A percentile compares a stretch with the other conserved stretches of the same genome.
phyloP scores from a whole-genome alignment of 2,329 filamentous ascomycete species.

The Tolypocladium sp. region DNA sequence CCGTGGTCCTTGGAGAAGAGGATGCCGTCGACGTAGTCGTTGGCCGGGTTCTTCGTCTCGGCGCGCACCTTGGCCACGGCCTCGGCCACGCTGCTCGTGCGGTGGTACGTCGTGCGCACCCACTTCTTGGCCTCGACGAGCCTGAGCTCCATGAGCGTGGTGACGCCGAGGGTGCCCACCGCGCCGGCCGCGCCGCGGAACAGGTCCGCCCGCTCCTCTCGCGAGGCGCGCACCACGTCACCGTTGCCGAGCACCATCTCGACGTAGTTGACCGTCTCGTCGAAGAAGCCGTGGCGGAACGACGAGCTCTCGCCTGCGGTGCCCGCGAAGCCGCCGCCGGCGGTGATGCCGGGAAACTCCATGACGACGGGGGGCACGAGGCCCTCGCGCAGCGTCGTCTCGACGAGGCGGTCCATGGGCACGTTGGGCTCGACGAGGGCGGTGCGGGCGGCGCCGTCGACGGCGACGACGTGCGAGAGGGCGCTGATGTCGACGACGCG shows the following conservation, averaged over 20 bases:
- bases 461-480: constrained; percentile 53
- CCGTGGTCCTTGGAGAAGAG: constrained; percentile 53
- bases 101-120: constrained; percentile 54
- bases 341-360: constrained; percentile 70
- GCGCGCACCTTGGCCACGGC: constrained; percentile 38
- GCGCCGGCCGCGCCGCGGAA: constrained; percentile 59
- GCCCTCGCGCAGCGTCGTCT: constrained; percentile 53
- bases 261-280: constrained; percentile 51
- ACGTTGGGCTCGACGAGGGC: constrained; percentile 70
- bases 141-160: constrained; percentile 56
- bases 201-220: constrained; percentile 38
- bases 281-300: constrained; percentile 65
- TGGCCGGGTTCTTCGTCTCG: constrained; percentile 31
- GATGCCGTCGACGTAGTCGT: constrained; percentile 69
- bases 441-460: constrained; percentile 45
- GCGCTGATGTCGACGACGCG: constrained; percentile 52
- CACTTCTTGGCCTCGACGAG: constrained; percentile 51
- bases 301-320: constrained; percentile 62
- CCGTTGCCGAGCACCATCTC: constrained; percentile 65
- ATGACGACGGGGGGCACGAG: constrained; percentile 64
- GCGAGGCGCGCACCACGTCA: constrained; percentile 46
- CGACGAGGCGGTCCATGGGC: constrained; percentile 62
- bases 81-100: constrained; percentile 38
- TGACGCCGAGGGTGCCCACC: constrained; percentile 58
- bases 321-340: constrained; percentile 61